These are phyloP conservation scores for Colletotrichum sp. DNA, from an alignment of 2,329 filamentous ascomycete species.

Conservation along the genomic window DNA sequence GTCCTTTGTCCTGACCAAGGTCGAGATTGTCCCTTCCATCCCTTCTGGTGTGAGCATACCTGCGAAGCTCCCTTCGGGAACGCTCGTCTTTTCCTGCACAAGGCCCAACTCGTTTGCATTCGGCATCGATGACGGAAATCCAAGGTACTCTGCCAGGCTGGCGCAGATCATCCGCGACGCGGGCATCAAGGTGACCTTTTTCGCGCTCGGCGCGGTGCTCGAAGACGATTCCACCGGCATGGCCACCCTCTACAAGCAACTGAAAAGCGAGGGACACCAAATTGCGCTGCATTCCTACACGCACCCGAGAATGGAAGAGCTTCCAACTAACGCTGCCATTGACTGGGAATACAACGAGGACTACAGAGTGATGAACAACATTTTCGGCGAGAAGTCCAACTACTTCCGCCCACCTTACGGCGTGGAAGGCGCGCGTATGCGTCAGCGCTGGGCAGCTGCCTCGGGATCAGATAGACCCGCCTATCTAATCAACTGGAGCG, in stretches of 20 bases:
- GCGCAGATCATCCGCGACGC: conserved; percentile 68
- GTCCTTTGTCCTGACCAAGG: conserved; percentile 55
- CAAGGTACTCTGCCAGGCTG: conserved; percentile 42
- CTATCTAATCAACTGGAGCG: conserved; percentile 70
- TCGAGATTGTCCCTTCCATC: conserved; percentile 65
- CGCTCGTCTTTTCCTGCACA: conserved; percentile 67
- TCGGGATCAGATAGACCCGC: conserved; percentile 51
- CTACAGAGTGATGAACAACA: conserved; percentile 50
- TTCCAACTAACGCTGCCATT: conserved; percentile 56
- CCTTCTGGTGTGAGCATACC: conserved; percentile 59
- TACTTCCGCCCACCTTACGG: conserved; percentile 77
- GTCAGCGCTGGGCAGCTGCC: conserved; percentile 63
- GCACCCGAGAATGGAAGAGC: conserved; percentile 70
- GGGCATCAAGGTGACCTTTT: conserved; percentile 71
- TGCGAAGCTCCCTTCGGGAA: conserved; percentile 64
- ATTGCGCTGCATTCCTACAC: conserved; percentile 73
- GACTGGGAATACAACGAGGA: conserved; percentile 68
- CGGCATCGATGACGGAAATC: conserved; percentile 73
- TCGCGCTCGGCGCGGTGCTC: conserved; percentile 70
- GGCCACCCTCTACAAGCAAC: conserved; percentile 67
- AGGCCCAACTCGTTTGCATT: conserved; percentile 75
- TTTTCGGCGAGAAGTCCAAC: conserved; percentile 38
- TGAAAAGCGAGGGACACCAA: conserved; percentile 68
- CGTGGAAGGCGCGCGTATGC: conserved; percentile 69
- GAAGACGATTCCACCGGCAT: conserved; percentile 65